Evolutionary conservation across 768 basidiomycete species (phyloP), one percentile per base, ranked within the genome.

Genomic region (Termitomyces sp.): DNA sequence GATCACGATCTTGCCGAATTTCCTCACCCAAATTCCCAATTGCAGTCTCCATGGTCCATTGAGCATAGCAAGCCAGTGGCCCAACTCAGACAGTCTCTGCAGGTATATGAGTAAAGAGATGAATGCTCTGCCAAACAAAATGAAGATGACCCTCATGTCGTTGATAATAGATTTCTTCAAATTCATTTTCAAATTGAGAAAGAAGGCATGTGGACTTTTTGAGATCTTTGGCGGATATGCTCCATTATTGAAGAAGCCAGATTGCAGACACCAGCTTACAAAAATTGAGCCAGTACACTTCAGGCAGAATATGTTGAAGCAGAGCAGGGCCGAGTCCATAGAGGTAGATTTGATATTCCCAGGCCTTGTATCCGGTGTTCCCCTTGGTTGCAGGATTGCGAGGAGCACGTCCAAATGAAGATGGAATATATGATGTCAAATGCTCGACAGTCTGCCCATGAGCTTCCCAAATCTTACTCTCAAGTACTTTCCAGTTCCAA

Each of bases 201-300:
- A 60, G 52, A 7, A 60, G 12, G 38, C 45, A 33, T 22, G 18
- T 44, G n/a, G n/a, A 45, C 54, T 74, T 32, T 60, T 44, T 32
- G 12, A 24, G 39, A 58, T 52, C 8, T n/a, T n/a, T 4, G 4
- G 35, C 20, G 8, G 58, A n/a, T 35, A 72, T 69, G 2, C 50
- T 48, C 4, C 61, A 55, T 33, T 73, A 75, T 32, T 68, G 59
- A 2, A 76, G 42, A 15, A 76, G 62, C 6, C 56, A 63, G 3
- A 73, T 66, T 0, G 57, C 71, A 13, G 32, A 36, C 11, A 72
- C 70, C 22, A 72, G 57, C 42, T 74, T 70, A 67, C 74, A 76
- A 55, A 63, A 74, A 46, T 73, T 59, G 15, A 20, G 15, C 55
- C 65, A 76, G 40, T 69, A 74, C 18, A 15, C 51, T 13, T 64